Conservation (phyloP, 2,329 filamentous ascomycete species). For the Chaetomium globosum region DNA sequence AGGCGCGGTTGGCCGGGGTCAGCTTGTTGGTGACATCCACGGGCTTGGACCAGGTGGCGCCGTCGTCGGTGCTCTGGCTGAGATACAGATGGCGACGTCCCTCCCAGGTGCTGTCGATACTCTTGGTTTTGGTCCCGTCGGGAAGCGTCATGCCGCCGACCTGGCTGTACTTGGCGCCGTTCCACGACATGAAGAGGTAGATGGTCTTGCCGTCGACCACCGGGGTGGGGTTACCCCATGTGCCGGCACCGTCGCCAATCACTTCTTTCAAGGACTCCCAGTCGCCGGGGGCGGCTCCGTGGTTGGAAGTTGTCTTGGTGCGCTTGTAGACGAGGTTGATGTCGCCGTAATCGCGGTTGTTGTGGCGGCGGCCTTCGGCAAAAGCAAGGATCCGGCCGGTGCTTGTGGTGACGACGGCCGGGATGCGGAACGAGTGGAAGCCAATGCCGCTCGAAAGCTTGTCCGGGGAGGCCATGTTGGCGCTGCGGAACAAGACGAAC, state of each 20-base stretch:
- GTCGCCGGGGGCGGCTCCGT: constrained; percentile 34
- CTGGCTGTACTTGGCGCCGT: constrained; percentile 38
- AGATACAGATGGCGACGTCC: constrained; percentile 37
- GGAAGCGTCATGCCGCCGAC: constrained; percentile 34
- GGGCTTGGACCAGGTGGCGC: constrained; percentile 36
- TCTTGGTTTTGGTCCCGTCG: constrained; percentile 33
- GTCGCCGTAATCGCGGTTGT: constrained; percentile 39
- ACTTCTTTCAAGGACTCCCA: constrained; percentile 39
- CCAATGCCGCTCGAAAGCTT: constrained; percentile 37
- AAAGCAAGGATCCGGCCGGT: constrained; percentile 39
- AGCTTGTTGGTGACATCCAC: constrained; percentile 35
- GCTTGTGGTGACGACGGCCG: constrained; percentile 36
- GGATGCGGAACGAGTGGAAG: constrained; percentile 40
- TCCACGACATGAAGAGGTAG: constrained; percentile 41
- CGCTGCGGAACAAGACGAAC: constrained; percentile 38
- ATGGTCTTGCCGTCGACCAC: constrained; percentile 40
- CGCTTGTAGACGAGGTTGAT: constrained; percentile 41
- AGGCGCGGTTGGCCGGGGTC: constrained; percentile 30
- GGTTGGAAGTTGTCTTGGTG: constrained; percentile 34
- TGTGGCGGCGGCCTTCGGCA: constrained; percentile 37
- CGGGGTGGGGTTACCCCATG: constrained; percentile 41
- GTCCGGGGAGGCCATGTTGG: constrained; percentile 38
- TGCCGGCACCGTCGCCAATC: constrained; percentile 34
- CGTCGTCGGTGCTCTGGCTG: constrained; percentile 37
- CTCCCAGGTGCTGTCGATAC: constrained; percentile 34